Percentiles rank a stretch among this genome's conserved stretches.
These are phyloP conservation scores for Blastobotrys raffinosifermentans DNA, from an alignment of 1,139 yeast genomes.

Conservation along the genomic window DNA sequence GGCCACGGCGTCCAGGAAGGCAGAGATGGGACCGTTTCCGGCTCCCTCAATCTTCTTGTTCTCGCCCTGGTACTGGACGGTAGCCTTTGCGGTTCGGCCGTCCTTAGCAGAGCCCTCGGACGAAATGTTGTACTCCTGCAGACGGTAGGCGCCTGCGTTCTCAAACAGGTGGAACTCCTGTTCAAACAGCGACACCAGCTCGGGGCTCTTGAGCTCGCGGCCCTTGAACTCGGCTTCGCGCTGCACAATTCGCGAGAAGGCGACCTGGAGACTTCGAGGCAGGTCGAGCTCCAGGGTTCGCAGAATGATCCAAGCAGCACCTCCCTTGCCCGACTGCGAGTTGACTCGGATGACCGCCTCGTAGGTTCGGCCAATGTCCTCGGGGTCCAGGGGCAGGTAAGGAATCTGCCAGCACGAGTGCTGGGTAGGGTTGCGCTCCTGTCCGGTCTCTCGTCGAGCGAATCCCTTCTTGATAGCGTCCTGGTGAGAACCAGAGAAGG, in stretches of 20 bases:
- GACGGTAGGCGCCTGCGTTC: constrained; percentile 30
- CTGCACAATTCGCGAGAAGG: constrained; percentile 82
- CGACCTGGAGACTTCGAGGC: constrained; percentile 88
- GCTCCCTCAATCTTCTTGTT: constrained; percentile 50
- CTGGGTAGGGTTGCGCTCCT: constrained; percentile 36
- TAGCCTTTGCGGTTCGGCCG: constrained; percentile 47
- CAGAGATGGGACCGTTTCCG: constrained; percentile 96
- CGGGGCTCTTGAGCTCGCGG: constrained; percentile 73
- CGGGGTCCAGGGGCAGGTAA: constrained; percentile 92
- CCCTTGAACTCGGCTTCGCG: constrained; percentile 73
- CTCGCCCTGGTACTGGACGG: constrained; percentile 42
- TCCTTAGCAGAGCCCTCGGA: constrained; percentile 33
- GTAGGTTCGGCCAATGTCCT: constrained; percentile 92
- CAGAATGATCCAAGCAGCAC: constrained; percentile 95
- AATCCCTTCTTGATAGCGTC: constrained; percentile 98
- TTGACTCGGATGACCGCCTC: constrained; percentile 97
- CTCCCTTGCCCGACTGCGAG: constrained; percentile 98
- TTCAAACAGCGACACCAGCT: constrained; percentile 72
- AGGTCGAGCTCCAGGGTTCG: constrained; percentile 83
- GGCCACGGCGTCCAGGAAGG: constrained; percentile 74
- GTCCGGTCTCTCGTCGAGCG: constrained; percentile 47
- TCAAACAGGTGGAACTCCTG: constrained; percentile 53
- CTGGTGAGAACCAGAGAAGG: constrained; percentile 95
- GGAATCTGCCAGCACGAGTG: constrained; percentile 70
- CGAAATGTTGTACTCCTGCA: constrained; percentile 30